Percentiles rank a stretch among this genome's conserved stretches.
These are phyloP conservation scores for Cryptosporidium canis DNA, from an alignment of 169 alveolate species.

Conservation along the genomic window DNA sequence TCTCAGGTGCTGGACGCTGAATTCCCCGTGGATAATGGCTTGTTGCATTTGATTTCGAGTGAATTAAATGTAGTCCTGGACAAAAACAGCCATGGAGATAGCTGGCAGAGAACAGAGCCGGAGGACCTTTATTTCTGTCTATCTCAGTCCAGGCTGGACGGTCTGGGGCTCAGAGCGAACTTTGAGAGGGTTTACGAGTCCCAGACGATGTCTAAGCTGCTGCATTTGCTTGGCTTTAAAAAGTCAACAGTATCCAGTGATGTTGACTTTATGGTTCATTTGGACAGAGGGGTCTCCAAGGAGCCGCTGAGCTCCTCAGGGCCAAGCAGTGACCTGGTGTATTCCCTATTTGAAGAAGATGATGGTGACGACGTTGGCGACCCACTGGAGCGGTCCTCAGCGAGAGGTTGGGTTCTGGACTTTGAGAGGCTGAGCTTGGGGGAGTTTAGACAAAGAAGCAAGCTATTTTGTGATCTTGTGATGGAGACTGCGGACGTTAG, in stretches of 20 bases:
- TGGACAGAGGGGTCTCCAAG: conserved; percentile 25
- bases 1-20: background rate
- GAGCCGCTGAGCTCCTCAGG: background rate
- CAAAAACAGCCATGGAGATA: background rate
- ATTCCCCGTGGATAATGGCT: conserved; percentile 21
- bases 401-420: conserved; percentile 25
- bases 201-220: background rate
- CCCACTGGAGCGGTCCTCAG: too few species aligned
- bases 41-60: conserved; percentile 11
- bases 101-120: conserved; percentile 9
- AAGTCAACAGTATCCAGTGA: background rate
- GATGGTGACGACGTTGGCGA: background rate
- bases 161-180: conserved; percentile 13
- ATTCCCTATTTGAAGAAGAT: background rate
- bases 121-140: conserved; percentile 11
- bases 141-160: conserved; percentile 29
- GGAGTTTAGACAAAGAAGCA: conserved; percentile 22
- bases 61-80: conserved; percentile 22
- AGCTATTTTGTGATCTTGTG: background rate
- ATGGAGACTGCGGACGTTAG: background rate
- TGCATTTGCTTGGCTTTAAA: conserved; percentile 38
- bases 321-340: background rate
- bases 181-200: conserved; percentile 10
- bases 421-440: background rate
- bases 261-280: background rate